Base-by-base conservation (phyloP, 78 protist species). In the Protostelium mycophagum region DNA sequence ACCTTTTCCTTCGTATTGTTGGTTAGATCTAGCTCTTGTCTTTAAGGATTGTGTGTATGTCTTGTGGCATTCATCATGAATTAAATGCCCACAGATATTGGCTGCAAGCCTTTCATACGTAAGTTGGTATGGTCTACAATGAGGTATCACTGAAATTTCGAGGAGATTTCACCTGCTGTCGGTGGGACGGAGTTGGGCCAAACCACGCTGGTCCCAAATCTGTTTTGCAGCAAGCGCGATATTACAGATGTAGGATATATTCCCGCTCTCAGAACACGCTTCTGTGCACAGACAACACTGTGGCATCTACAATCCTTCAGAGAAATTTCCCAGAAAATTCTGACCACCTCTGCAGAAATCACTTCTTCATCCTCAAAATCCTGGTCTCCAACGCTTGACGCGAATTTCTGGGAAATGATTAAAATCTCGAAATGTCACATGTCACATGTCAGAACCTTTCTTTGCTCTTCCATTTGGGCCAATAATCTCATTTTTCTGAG, bases 131-230 rank as follows among this genome's bases (percentile, higher is more conserved):
- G n/a, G n/a, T n/a, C n/a, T n/a, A n/a, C n/a, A n/a, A n/a, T n/a
- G n/a, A n/a, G n/a, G n/a, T n/a, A n/a, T n/a, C n/a, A n/a, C n/a
- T n/a, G n/a, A n/a, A n/a, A n/a, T n/a, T n/a, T n/a, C n/a, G n/a
- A n/a, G n/a, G n/a, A n/a, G n/a, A n/a, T n/a, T n/a, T n/a, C n/a
- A n/a, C n/a, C n/a, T n/a, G n/a, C n/a, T n/a, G n/a, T n/a, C n/a
- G n/a, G n/a, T n/a, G n/a, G n/a, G n/a, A n/a, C n/a, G n/a, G n/a
- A n/a, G n/a, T n/a, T n/a, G n/a, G n/a, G n/a, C n/a, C n/a, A n/a
- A n/a, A n/a, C n/a, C n/a, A n/a, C n/a, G n/a, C n/a, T n/a, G n/a
- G 73, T 51, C 73, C 73, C 73, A 51, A 51, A 51, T 51, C 73
- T 51, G 73, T 5, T 25, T 16, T 5, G 73, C 73, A 16, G 73